Evolutionary conservation across 352 stramenopile genomes (phyloP).

Genomic region (Aphanomyces cochlioides): DNA sequence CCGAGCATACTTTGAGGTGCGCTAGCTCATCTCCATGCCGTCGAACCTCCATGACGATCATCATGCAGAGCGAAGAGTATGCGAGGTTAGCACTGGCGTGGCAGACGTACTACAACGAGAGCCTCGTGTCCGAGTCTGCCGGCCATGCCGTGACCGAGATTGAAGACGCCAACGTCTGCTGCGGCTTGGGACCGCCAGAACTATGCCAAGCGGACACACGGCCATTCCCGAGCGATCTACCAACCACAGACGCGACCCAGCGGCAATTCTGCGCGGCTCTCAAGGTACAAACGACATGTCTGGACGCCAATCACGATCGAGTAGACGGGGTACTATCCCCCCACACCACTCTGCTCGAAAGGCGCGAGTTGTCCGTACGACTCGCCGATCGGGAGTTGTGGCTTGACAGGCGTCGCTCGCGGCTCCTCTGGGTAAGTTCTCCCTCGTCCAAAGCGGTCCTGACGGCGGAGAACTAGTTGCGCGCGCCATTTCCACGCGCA

Average conservation of each 20-base stretch:
- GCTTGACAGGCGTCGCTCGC: constrained; percentile 29
- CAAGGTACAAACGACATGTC: too few relatives aligned
- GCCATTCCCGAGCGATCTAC: constrained; percentile 48
- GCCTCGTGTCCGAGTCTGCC: constrained; percentile 41
- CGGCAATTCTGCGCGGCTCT: neutral
- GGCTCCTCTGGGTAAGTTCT: constrained; percentile 9
- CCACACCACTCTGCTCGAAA: constrained; percentile 48
- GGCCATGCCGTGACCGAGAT: constrained; percentile 49
- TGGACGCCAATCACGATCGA: constrained; percentile 14
- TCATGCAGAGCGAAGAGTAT: constrained; percentile 48
- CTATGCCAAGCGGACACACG: constrained; percentile 47
- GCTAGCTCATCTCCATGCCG: neutral
- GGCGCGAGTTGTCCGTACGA: constrained; percentile 53
- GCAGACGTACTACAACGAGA: constrained; percentile 67
- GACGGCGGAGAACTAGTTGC: constrained; percentile 1
- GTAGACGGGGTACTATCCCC: constrained; percentile 39
- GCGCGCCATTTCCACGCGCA: constrained; percentile 18
- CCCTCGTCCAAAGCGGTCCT: neutral
- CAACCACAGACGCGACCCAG: constrained; percentile 36
- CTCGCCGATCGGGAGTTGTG: constrained; percentile 56
- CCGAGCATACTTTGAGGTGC: constrained; percentile 22
- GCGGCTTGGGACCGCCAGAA: constrained; percentile 52
- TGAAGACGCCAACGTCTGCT: constrained; percentile 66
- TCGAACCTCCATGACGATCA: neutral
- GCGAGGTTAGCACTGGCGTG: constrained; percentile 60